phyloP scores from a whole-genome alignment of 2,329 filamentous ascomycete species.

The Colletotrichum liriopes region DNA sequence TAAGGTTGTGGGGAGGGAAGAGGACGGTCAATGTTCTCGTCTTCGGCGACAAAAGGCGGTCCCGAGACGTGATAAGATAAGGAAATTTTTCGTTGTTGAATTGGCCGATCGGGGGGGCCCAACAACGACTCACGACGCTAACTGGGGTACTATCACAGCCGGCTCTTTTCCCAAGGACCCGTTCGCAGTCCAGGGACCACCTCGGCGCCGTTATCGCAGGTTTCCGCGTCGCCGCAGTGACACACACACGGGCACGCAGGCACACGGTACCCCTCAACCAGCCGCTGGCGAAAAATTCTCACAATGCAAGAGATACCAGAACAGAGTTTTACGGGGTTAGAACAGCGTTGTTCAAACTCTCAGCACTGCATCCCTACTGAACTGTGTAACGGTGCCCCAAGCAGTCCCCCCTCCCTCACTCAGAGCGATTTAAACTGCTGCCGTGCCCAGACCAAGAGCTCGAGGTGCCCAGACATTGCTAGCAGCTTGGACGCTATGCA shows the following conservation, averaged over 20 bases:
- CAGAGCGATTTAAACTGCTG: conserved; percentile 7
- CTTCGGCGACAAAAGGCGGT: conserved; percentile 43
- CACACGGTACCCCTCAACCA: conserved; percentile 1
- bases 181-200: conserved; percentile 36
- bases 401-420: neutral
- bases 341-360: conserved; percentile 24
- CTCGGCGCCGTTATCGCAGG: conserved; percentile 40
- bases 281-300: conserved; percentile 37
- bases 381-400: conserved; percentile 25
- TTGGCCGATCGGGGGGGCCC: conserved; percentile 38
- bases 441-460: conserved; percentile 1
- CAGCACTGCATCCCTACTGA: conserved; percentile 12
- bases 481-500: conserved; percentile 27
- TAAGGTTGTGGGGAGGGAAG: conserved; percentile 34
- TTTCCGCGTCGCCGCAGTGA: conserved; percentile 39
- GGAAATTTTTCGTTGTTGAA: conserved; percentile 45
- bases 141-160: conserved; percentile 27
- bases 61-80: conserved; percentile 43
- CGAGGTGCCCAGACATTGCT: conserved; percentile 9
- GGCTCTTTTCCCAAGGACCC: conserved; percentile 19
- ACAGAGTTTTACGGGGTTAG: conserved; percentile 35
- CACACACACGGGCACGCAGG: conserved; percentile 23
- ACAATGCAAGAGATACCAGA: conserved; percentile 14
- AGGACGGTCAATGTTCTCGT: conserved; percentile 27
- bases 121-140: conserved; percentile 35